phyloP scores from a whole-genome alignment of 306 rosid genomes.

The Crotalaria pallida region DNA sequence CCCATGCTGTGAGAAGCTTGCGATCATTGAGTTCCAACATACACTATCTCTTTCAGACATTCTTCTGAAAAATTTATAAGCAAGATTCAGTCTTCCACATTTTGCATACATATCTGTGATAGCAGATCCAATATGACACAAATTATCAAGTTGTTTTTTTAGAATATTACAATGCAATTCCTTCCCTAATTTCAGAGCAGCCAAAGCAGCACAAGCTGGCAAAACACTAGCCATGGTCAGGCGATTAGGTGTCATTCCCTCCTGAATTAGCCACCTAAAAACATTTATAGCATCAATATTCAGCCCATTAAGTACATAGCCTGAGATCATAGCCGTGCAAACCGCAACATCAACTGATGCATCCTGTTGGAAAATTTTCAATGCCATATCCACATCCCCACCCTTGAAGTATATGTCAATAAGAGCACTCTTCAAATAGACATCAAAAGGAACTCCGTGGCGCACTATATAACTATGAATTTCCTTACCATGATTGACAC shows the following conservation, averaged over 20 bases:
- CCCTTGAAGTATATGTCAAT: constrained; percentile 58
- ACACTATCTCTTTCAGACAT: constrained; percentile 58
- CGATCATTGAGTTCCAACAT: constrained; percentile 82
- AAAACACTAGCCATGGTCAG: constrained; percentile 62
- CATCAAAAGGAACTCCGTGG: constrained; percentile 48
- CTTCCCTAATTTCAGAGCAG: constrained; percentile 57
- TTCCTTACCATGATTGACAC: constrained; percentile 54
- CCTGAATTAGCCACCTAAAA: constrained; percentile 54
- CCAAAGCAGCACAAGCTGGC: constrained; percentile 70
- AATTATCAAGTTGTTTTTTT: constrained; percentile 38
- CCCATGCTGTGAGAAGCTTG: constrained; percentile 65
- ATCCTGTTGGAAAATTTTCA: constrained; percentile 43
- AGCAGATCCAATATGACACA: constrained; percentile 58
- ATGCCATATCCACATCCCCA: constrained; percentile 50
- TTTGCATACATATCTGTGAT: constrained; percentile 77
- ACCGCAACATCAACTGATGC: constrained; percentile 49
- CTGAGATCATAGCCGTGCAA: constrained; percentile 76
- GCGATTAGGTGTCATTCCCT: constrained; percentile 58
- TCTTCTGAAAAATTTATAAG: constrained; percentile 43
- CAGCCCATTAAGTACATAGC: constrained; percentile 56
- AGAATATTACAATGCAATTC: constrained; percentile 65
- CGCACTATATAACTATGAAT: constrained; percentile 60
- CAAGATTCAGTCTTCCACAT: constrained; percentile 75
- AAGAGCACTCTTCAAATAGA: constrained; percentile 63
- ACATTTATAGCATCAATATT: constrained; percentile 48